Conservation (phyloP, 495 filamentous ascomycete species). For the Physcia stellaris region DNA sequence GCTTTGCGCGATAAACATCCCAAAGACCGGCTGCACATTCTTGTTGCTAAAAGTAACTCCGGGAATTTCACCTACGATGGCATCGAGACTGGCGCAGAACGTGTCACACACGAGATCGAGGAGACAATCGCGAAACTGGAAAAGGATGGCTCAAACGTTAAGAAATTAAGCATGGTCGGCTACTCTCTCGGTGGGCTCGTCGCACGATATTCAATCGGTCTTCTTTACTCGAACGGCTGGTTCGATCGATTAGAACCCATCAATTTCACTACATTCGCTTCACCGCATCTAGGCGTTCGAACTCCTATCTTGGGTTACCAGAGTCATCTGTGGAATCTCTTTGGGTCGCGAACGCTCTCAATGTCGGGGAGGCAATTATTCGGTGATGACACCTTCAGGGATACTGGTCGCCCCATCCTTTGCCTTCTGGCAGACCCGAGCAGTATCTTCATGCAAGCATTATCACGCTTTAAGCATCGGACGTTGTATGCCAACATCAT, state of each 20-base stretch:
- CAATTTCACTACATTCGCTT: constrained; percentile 89
- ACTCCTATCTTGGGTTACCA: constrained; percentile 55
- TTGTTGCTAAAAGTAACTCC: constrained; percentile 64
- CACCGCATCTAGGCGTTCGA: constrained; percentile 77
- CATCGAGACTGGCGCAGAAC: constrained; percentile 80
- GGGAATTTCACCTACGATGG: constrained; percentile 88
- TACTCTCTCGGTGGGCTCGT: constrained; percentile 82
- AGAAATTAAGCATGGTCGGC: constrained; percentile 72
- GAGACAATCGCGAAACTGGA: constrained; percentile 56
- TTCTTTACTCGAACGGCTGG: constrained; percentile 66
- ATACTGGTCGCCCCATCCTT: constrained; percentile 66
- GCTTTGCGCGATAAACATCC: constrained; percentile 51
- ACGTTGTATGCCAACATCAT: constrained; percentile 71
- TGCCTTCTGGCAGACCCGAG: constrained; percentile 69
- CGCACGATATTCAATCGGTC: constrained; percentile 72
- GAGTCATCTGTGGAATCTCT: constrained; percentile 61
- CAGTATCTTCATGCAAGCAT: constrained; percentile 73
- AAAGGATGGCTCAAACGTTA: constrained; percentile 51
- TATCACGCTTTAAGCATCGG: constrained; percentile 58
- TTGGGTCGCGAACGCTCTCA: constrained; percentile 65
- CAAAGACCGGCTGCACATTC: constrained; percentile 53
- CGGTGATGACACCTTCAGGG: constrained; percentile 69
- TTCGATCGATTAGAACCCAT: constrained; percentile 69
- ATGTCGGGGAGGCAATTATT: constrained; percentile 80
- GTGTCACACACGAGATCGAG: constrained; percentile 79